Evolutionary conservation across 1,284 basidiomycete species (phyloP), one percentile per base, ranked within the genome.

Genomic region (Ganoderma lingzhi): DNA sequence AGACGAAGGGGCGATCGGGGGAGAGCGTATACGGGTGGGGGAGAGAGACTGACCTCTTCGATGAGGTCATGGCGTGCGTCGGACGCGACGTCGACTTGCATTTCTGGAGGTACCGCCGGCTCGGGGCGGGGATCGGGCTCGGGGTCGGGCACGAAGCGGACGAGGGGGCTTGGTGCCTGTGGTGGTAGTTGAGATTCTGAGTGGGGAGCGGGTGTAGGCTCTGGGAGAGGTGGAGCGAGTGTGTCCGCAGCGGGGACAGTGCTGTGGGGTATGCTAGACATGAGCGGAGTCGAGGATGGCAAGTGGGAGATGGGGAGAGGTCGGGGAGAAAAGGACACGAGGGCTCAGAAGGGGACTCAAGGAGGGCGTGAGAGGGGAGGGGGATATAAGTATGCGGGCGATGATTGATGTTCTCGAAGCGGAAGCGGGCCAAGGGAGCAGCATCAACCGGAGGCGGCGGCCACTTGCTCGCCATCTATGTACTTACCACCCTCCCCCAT

Each of bases 361-460:
- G 55, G 56, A 41, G 58, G 41, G 45, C 60, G 60, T 67, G 66
- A 64, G 65, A 70, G 65, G 69, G 32, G 12, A 19, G 41, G 37
- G 35, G 45, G 65, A 65, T 72, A 70, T 72, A 51, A 28, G 48
- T 51, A 72, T 58, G 59, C 51, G 64, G 37, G 39, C 19, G 39
- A 30, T 72, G 68, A 72, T 70, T 70, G 71, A 70, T 72, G 66
- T 72, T 72, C 71, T 72, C 66, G 71, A 72, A 72, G 71, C 59
- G 58, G 58, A 56, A 56, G 30, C 71, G 39, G 68, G 71, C 64
- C 61, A 68, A 72, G 70, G 68, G 63, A 71, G 63, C 63, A 71
- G 63, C 63, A 69, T 67, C 68, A 67, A 65, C 66, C 66, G 66
- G 65, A 30, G 19, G 63, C 65, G 65, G 39, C 35, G 58, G 58